Percentiles rank a stretch among this genome's conserved stretches.
Conservation (phyloP, 495 filamentous ascomycete species). For the Neurospora terricola region DNA sequence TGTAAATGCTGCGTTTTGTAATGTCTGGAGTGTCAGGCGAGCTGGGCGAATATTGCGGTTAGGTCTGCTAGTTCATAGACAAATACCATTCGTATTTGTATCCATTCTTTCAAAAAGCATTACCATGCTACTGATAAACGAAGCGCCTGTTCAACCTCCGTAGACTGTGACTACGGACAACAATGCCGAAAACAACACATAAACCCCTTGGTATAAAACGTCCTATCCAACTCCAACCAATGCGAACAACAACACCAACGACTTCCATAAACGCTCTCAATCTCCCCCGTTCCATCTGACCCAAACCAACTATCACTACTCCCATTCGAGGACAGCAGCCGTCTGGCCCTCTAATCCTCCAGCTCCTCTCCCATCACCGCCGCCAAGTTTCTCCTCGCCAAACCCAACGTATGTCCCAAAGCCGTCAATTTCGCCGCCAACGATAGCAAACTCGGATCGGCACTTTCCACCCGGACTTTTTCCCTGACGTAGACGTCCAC, state of each 20-base stretch:
- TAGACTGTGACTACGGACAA: slow-evolving; percentile 2
- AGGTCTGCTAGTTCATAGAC: not conserved
- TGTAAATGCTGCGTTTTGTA: not conserved
- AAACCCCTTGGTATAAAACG: slow-evolving; percentile 15
- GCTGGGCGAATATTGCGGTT: not conserved
- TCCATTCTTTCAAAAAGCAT: not conserved
- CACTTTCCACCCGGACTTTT: slow-evolving; percentile 82
- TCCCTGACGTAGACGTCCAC: slow-evolving; percentile 75
- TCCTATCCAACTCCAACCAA: slow-evolving; percentile 18
- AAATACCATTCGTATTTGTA: not conserved
- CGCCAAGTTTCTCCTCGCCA: slow-evolving; percentile 60
- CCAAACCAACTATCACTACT: not conserved
- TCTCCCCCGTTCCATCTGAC: not conserved
- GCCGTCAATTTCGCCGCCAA: slow-evolving; percentile 79
- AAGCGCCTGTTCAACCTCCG: slow-evolving; percentile 7
- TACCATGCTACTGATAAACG: not conserved
- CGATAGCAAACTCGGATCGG: slow-evolving; percentile 83
- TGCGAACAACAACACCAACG: slow-evolving; percentile 7
- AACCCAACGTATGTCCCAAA: slow-evolving; percentile 59
- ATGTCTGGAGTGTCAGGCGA: not conserved
- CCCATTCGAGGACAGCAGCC: not conserved
- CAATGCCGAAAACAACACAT: slow-evolving; percentile 17
- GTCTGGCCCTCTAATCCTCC: slow-evolving; percentile 19
- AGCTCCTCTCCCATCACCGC: slow-evolving; percentile 65
- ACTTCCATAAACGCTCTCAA: not conserved